These are phyloP conservation scores for Lepidium didymum DNA, from an alignment of 345 rosid genomes.

Conservation along the genomic window DNA sequence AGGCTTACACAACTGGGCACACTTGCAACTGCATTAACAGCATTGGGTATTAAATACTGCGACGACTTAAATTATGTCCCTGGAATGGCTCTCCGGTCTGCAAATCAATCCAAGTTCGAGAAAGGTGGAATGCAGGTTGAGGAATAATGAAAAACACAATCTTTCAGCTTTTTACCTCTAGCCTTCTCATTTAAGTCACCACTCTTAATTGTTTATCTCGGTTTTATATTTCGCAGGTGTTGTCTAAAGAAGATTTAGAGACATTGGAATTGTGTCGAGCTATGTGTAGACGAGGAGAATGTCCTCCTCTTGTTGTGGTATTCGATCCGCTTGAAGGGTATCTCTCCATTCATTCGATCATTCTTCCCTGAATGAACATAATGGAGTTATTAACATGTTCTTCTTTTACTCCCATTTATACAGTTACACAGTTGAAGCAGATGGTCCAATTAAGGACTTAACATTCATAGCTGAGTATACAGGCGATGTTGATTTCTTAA, in stretches of 20 bases:
- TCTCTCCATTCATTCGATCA: not conserved
- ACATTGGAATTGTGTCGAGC: constrained; percentile 61
- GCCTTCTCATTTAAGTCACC: not conserved
- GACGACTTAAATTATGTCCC: constrained; percentile 55
- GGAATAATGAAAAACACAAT: not conserved
- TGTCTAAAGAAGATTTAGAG: constrained; percentile 73
- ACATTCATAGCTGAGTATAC: constrained; percentile 78
- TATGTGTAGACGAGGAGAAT: constrained; percentile 71
- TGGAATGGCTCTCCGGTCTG: constrained; percentile 69
- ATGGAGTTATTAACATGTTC: constrained; percentile 2
- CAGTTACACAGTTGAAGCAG: constrained; percentile 89
- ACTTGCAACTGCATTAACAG: constrained; percentile 77
- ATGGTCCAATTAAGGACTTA: constrained; percentile 73
- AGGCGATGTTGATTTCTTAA: constrained; percentile 86
- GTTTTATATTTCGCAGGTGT: constrained; percentile 36
- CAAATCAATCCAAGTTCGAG: constrained; percentile 69
- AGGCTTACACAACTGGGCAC: constrained; percentile 70
- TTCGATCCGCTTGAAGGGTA: constrained; percentile 93
- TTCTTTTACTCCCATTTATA: constrained; percentile 12
- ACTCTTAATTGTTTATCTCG: not conserved
- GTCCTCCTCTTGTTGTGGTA: constrained; percentile 77
- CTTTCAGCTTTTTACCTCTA: not conserved
- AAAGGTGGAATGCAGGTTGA: constrained; percentile 87
- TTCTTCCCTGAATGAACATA: not conserved
- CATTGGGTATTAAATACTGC: constrained; percentile 58